Percentiles rank a stretch among this genome's conserved stretches.
These are phyloP conservation scores for Peribolospora kevripleyi DNA, from an alignment of 768 basidiomycete genomes.

Conservation along the genomic window DNA sequence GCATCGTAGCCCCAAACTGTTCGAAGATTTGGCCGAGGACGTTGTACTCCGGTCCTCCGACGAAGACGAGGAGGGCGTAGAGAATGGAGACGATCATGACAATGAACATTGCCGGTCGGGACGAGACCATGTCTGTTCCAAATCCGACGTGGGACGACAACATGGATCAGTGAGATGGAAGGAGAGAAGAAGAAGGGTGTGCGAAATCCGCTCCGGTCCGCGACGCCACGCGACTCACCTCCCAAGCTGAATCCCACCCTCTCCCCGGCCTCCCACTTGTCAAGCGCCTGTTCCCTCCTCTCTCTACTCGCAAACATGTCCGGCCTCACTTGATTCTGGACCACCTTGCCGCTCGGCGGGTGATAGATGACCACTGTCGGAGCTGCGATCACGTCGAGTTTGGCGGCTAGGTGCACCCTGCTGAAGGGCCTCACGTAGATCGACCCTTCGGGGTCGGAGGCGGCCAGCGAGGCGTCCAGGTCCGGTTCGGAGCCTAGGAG, in stretches of 20 bases:
- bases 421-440: slow-evolving; percentile 12
- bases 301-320: slow-evolving; percentile 1
- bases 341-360: not conserved
- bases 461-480: slow-evolving; percentile 1
- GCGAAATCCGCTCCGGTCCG: not conserved
- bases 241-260: slow-evolving; percentile 1
- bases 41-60: not conserved
- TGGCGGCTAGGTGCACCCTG: slow-evolving; percentile 10
- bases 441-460: not conserved
- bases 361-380: slow-evolving; percentile 11
- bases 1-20: not conserved
- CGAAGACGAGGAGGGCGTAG: not conserved
- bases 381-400: slow-evolving; percentile 8
- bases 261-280: slow-evolving; percentile 10
- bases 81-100: not conserved
- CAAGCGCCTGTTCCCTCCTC: slow-evolving; percentile 1
- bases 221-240: slow-evolving; percentile 2
- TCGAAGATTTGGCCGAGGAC: not conserved
- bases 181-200: not conserved
- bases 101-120: not conserved
- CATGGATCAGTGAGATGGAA: not conserved
- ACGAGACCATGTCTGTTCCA: not conserved
- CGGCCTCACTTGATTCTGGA: slow-evolving; percentile 7
- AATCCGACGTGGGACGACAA: not conserved
- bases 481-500: slow-evolving; percentile 12